A percentile compares a stretch with the other conserved stretches of the same genome.
phyloP scores from a whole-genome alignment of 2,329 filamentous ascomycete species.

The Orbilia javanica region DNA sequence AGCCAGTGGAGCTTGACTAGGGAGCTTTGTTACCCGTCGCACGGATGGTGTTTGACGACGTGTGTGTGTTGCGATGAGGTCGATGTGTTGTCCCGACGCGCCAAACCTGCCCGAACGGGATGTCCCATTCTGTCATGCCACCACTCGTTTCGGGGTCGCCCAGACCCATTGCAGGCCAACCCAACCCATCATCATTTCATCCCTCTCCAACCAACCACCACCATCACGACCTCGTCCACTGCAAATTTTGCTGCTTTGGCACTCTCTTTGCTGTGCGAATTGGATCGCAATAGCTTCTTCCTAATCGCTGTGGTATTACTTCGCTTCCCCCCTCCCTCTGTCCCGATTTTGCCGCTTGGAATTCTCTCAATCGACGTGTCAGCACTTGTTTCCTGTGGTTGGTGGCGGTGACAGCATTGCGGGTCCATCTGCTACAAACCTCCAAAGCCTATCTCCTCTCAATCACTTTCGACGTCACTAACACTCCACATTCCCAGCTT shows the following conservation, averaged over 20 bases:
- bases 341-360: slow-evolving; percentile 16
- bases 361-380: slow-evolving; percentile 56
- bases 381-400: slow-evolving; percentile 49
- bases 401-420: slow-evolving; percentile 53
- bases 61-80: slow-evolving; percentile 27
- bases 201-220: slow-evolving; percentile 56
- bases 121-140: slow-evolving; percentile 31
- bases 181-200: slow-evolving; percentile 53
- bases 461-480: slow-evolving; percentile 14
- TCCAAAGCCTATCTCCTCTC: neutral
- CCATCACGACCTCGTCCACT: slow-evolving; percentile 33
- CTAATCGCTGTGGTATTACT: slow-evolving; percentile 30
- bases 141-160: slow-evolving; percentile 32
- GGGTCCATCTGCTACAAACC: slow-evolving; percentile 36
- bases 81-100: neutral
- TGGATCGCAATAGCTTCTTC: slow-evolving; percentile 47
- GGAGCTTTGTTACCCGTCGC: neutral
- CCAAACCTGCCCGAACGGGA: slow-evolving; percentile 15
- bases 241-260: slow-evolving; percentile 33
- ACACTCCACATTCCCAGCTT: neutral
- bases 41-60: slow-evolving; percentile 1
- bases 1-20: neutral
- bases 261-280: slow-evolving; percentile 16
- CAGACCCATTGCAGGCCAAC: slow-evolving; percentile 37
- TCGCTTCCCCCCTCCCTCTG: slow-evolving; percentile 12